A percentile compares a stretch with the other conserved stretches of the same genome.
phyloP scores from a whole-genome alignment of 176 grass and related monocot genomes.

The Paspalum notatum region DNA sequence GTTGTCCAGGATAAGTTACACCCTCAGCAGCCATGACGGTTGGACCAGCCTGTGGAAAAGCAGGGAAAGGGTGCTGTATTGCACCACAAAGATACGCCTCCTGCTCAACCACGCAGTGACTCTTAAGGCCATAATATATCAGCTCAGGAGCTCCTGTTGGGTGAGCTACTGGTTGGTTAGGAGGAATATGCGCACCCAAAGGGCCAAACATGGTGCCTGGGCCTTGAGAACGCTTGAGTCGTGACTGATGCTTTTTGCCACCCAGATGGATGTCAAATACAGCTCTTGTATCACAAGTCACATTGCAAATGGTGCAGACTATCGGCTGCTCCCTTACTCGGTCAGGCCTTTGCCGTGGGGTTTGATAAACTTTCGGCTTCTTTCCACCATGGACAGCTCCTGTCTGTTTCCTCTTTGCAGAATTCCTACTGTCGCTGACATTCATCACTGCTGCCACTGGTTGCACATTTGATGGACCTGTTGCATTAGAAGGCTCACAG shows the following conservation, averaged over 20 bases:
- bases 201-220: conserved; percentile 47
- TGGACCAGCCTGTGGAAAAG: not conserved
- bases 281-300: conserved; percentile 56
- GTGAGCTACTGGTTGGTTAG: conserved; percentile 41
- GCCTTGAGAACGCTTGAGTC: conserved; percentile 52
- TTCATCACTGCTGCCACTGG: not conserved
- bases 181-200: conserved; percentile 49
- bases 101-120: conserved; percentile 44
- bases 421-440: conserved; percentile 26
- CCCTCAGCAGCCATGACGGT: not conserved
- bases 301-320: conserved; percentile 61
- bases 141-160: conserved; percentile 41
- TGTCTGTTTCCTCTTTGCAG: conserved; percentile 31
- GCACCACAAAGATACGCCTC: conserved; percentile 13
- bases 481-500: not conserved
- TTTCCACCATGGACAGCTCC: conserved; percentile 36
- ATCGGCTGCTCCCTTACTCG: conserved; percentile 45
- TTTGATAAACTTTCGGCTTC: conserved; percentile 37
- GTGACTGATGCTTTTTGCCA: conserved; percentile 56
- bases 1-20: not conserved
- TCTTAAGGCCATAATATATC: conserved; percentile 54
- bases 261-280: conserved; percentile 59
- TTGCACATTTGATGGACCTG: conserved; percentile 1
- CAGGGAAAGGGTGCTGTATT: not conserved
- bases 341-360: conserved; percentile 8